Conservation (phyloP, 2,329 filamentous ascomycete genomes). For the Dactylellina haptotyla region DNA sequence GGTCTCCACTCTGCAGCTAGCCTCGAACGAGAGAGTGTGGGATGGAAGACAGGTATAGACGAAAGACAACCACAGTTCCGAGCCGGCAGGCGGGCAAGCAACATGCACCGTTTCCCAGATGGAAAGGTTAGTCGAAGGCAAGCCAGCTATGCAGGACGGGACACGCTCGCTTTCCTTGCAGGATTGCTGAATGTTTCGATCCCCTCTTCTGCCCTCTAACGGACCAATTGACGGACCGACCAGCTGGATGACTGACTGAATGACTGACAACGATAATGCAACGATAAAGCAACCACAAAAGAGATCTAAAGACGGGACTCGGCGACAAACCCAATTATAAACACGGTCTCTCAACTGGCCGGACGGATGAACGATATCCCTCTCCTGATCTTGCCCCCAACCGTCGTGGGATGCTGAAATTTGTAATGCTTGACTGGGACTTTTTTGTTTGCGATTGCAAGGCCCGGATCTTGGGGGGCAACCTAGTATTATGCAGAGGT, state of each 20-base stretch:
- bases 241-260: too few relatives aligned
- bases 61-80: conserved; percentile 26
- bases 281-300: background rate
- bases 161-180: conserved; percentile 1
- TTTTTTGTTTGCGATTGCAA: conserved; percentile 3
- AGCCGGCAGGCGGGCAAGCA: conserved; percentile 21
- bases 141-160: conserved; percentile 15
- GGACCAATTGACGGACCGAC: too few relatives aligned
- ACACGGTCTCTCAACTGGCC: background rate
- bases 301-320: conserved; percentile 14
- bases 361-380: conserved; percentile 9
- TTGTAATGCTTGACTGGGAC: conserved; percentile 12
- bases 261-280: background rate
- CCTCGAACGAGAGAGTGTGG: conserved; percentile 15
- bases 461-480: conserved; percentile 9
- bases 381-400: conserved; percentile 27
- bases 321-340: conserved; percentile 43
- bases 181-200: conserved; percentile 28
- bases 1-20: conserved; percentile 10
- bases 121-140: conserved; percentile 24
- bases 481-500: conserved; percentile 12
- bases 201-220: background rate
- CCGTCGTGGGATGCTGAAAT: conserved; percentile 31
- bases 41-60: conserved; percentile 20
- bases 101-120: conserved; percentile 7